Evolutionary conservation across 805 yeast genomes (phyloP), one percentile per base, ranked within the genome.

Genomic region (Myxozyma geophila): DNA sequence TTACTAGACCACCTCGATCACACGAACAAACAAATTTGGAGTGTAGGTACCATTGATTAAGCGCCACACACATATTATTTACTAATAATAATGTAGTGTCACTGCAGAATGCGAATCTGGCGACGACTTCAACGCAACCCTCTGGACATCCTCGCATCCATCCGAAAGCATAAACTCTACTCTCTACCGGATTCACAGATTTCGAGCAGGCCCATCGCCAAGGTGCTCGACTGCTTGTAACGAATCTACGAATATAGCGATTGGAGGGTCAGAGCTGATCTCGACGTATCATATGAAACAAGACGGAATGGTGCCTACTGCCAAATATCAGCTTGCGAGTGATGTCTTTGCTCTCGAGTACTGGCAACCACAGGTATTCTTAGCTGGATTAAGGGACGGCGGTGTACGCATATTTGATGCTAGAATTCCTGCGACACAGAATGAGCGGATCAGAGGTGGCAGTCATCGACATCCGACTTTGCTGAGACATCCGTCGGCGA

Each of bases 371-470:
- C 37, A 51, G 37, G 58, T 44, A 39, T 58, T 37, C 41, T 47
- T 62, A 39, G 68, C 63, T 48, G 73, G 70, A 35, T 56, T 53
- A 54, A 55, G 71, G 39, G 69, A 59, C 54, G 70, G 60, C 13
- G 46, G 36, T 40, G 63, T 59, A 28, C 49, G 47, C n/a, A 37
- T 61, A 2, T 54, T 62, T 39, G 71, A 69, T 47, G 47, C 60
- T 33, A 56, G 66, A 33, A 46, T 49, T 10, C 61, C 65, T 12
- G 56, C 51, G 7, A 23, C 36, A 5, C 17, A 44, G 6, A 44
- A 51, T 23, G 51, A 44, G 40, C 15, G 51, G 19, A 37, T 48
- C 12, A 23, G 54, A 13, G 37, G 28, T 1, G 52, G 28, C 36
- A 46, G 56, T 9, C 54, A 37, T 13, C 55, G 50, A 54, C 59